Percentiles rank a stretch among this genome's conserved stretches.
Evolutionary conservation across 257 asterid species (phyloP).

Genomic region (Solanum pinnatisectum): DNA sequence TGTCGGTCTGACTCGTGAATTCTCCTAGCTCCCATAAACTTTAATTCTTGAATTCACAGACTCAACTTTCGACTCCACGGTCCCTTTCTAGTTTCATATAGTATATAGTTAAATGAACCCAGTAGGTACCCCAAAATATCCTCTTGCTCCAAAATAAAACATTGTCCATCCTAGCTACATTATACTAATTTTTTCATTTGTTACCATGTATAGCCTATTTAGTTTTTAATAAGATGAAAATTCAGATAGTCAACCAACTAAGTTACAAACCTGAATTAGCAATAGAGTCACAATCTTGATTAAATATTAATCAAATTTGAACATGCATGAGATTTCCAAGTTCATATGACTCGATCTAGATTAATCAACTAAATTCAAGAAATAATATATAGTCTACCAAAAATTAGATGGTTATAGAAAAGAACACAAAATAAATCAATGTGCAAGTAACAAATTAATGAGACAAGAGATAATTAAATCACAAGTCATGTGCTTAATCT

Average conservation of each 20-base stretch:
- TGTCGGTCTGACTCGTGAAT: neutral
- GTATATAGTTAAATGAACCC: too few relatives aligned
- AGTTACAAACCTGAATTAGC: neutral
- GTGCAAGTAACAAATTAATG: neutral
- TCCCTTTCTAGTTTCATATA: neutral
- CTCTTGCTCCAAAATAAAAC: neutral
- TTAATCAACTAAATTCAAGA: too few relatives aligned
- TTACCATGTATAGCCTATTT: neutral
- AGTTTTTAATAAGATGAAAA: too few relatives aligned
- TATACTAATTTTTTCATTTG: neutral
- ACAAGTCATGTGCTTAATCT: neutral
- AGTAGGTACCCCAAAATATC: neutral
- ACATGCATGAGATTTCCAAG: neutral
- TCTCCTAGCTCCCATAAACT: neutral
- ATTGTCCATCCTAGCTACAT: neutral
- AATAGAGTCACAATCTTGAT: neutral
- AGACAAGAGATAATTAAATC: neutral
- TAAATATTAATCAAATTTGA: neutral
- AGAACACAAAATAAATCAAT: neutral
- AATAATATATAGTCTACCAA: too few relatives aligned
- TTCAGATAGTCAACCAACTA: too few relatives aligned
- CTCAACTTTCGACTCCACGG: neutral
- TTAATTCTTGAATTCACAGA: neutral
- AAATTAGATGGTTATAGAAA: neutral
- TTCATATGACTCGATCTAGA: too few relatives aligned